These are phyloP conservation scores for Zymoseptoria passerinii DNA, from an alignment of 2,329 filamentous ascomycete genomes.

Conservation along the genomic window DNA sequence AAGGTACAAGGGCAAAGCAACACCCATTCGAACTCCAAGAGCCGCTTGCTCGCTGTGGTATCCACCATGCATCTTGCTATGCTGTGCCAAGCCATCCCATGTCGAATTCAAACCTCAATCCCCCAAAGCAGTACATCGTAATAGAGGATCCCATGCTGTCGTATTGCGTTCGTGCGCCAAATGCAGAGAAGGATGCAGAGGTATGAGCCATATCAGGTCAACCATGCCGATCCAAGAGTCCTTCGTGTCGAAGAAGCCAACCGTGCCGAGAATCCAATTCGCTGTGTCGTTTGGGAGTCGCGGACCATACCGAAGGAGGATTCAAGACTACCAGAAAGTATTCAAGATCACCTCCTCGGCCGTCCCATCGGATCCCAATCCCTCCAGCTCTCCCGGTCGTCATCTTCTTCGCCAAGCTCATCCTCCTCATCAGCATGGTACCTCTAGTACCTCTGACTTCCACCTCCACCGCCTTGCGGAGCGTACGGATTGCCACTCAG, in stretches of 20 bases:
- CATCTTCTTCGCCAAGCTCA: neutral
- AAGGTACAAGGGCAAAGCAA: too few species aligned
- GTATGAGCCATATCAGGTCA: neutral
- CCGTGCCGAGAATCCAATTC: neutral
- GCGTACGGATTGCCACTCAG: conserved; percentile 30
- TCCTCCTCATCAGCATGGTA: neutral
- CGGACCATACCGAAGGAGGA: neutral
- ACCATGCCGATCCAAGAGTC: neutral
- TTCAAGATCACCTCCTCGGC: neutral
- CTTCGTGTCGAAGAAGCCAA: neutral
- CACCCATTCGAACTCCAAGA: neutral
- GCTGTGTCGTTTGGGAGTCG: neutral
- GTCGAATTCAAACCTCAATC: neutral
- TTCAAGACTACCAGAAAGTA: neutral
- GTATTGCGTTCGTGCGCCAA: neutral
- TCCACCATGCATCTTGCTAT: neutral
- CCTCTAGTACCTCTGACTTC: conserved; percentile 11
- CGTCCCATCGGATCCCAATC: neutral
- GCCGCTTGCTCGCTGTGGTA: neutral
- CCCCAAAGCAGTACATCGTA: neutral
- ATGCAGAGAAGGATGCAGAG: neutral
- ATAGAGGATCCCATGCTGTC: neutral
- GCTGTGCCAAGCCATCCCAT: neutral
- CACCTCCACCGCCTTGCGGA: conserved; percentile 6
- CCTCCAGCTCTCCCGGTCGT: neutral